Conservation (phyloP, 305 asterid genomes). For the Fraxinus velutina region DNA sequence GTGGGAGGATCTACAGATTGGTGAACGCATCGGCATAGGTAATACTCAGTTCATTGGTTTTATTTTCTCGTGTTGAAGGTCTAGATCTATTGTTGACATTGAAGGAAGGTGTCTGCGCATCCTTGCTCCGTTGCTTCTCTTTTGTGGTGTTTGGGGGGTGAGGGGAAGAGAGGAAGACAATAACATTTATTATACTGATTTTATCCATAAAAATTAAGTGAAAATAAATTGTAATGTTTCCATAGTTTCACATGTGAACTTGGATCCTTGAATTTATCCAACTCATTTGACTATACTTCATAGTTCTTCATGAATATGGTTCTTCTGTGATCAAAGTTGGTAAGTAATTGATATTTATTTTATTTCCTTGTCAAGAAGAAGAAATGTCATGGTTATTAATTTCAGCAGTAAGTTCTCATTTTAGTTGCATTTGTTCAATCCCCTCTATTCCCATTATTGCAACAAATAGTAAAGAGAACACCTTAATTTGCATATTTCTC, state of each 20-base stretch:
- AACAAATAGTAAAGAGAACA: not conserved
- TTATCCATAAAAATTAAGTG: not conserved
- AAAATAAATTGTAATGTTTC: not conserved
- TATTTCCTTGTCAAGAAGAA: not conserved
- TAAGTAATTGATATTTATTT: not conserved
- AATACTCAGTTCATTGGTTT: constrained; percentile 24
- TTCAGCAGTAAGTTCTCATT: not conserved
- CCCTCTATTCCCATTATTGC: not conserved
- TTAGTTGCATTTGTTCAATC: not conserved
- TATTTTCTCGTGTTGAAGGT: constrained; percentile 18
- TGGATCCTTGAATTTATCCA: not conserved
- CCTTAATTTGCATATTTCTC: not conserved
- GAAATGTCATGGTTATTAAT: not conserved
- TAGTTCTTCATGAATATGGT: not conserved
- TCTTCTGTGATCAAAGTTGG: not conserved
- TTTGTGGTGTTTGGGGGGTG: not conserved
- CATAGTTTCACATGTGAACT: not conserved
- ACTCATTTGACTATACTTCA: not conserved
- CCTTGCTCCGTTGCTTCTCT: not conserved
- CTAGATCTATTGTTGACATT: constrained; percentile 5
- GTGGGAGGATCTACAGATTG: constrained; percentile 97
- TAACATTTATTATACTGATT: not conserved
- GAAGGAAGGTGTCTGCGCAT: not conserved
- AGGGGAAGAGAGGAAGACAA: not conserved
- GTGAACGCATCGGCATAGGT: constrained; percentile 98